Base-by-base conservation (phyloP, 2,329 filamentous ascomycete species). In the Dendrostoma leiphaemia region DNA sequence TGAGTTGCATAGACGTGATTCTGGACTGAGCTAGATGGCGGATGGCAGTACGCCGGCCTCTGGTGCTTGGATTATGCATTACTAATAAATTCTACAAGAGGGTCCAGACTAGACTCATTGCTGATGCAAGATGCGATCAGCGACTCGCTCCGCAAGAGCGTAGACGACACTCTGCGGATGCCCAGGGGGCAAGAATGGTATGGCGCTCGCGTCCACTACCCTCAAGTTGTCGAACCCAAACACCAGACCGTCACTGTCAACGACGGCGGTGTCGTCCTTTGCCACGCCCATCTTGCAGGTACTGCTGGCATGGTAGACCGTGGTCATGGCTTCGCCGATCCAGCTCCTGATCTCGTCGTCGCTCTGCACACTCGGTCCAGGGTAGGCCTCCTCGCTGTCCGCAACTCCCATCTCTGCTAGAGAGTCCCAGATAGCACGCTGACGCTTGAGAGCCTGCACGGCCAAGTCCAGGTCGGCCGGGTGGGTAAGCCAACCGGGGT, bases 101-200 rank as follows among this genome's bases (percentile, higher is more conserved):
- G n/a, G n/a, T n/a, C n/a, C n/a, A n/a, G n/a, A n/a, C n/a, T n/a
- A n/a, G n/a, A n/a, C n/a, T n/a, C n/a, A n/a, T n/a, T n/a, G n/a
- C 19, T 41, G 37, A 24, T 63, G 59, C 37, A 62, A 24, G 19
- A 68, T 62, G 59, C 67, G 61, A 3, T 53, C 40, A 45, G 71
- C 64, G 6, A 53, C 62, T 64, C 75, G 80, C 62, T 81, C 79
- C 4, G 68, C 78, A 59, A 79, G 65, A 64, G 76, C 78, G 62
- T 81, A 81, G 3, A 80, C 76, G 0, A 73, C 73, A 53, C 76
- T 76, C 60, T 80, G 76, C 34, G 78, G 72, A 8, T 77, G 70
- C 7, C 60, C 74, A 71, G 63, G 75, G 67, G 52, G 73, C 69
- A 67, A 74, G 70, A 78, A 65, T 3, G 77, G 77, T 53, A 80